phyloP scores from a whole-genome alignment of 441 rosid species.

The Populus hybrid region DNA sequence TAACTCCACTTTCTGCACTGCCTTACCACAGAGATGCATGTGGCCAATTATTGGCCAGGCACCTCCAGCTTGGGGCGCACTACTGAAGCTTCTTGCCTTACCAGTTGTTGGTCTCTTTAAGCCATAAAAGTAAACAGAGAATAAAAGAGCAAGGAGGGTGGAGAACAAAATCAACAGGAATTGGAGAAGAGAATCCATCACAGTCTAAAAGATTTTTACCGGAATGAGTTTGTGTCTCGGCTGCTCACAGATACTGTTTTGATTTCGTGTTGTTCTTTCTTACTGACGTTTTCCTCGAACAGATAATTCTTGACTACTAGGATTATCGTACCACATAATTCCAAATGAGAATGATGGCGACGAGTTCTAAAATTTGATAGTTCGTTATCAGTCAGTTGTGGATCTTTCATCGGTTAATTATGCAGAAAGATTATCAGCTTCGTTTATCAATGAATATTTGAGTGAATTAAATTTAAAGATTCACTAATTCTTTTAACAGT shows the following conservation, averaged over 20 bases:
- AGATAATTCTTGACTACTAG: not conserved
- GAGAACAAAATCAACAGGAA: constrained; percentile 6
- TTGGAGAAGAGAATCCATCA: constrained; percentile 24
- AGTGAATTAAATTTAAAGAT: too few species aligned
- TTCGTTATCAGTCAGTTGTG: too few species aligned
- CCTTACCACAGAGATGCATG: constrained; percentile 19
- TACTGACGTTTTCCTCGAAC: not conserved
- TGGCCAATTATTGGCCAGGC: constrained; percentile 28
- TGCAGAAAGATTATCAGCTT: too few species aligned
- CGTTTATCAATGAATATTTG: too few species aligned
- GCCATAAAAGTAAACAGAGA: too few species aligned
- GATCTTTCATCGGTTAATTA: too few species aligned
- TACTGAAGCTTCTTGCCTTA: not conserved
- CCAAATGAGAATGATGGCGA: too few species aligned
- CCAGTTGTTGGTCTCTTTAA: too few species aligned
- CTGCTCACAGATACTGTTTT: not conserved
- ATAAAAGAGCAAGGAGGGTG: constrained; percentile 1
- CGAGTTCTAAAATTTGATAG: too few species aligned
- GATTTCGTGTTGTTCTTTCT: too few species aligned
- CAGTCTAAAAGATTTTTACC: not conserved
- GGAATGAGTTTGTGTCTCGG: not conserved
- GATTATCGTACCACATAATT: not conserved
- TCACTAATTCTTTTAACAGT: too few species aligned
- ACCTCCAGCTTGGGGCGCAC: constrained; percentile 15
- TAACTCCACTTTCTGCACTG: constrained; percentile 2